These are phyloP conservation scores for Trypethelium eluteriae DNA, from an alignment of 495 filamentous ascomycete species.

Conservation along the genomic window DNA sequence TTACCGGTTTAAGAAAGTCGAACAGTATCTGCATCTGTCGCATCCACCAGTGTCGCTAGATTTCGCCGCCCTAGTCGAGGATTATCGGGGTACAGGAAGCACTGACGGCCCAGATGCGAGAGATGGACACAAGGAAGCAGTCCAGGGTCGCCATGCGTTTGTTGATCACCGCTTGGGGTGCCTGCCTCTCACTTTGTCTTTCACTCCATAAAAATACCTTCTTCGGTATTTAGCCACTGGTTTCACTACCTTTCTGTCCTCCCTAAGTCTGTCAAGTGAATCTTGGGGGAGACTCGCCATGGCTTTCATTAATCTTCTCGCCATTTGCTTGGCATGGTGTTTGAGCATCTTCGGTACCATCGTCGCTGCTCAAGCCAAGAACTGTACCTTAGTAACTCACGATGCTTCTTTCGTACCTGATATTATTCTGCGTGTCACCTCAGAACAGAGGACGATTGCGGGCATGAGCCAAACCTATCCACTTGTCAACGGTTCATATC, in stretches of 20 bases:
- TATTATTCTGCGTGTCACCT: slow-evolving; percentile 42
- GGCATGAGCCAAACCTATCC: slow-evolving; percentile 41
- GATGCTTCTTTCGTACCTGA: slow-evolving; percentile 44
- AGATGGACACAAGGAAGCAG: background rate
- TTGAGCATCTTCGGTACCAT: background rate
- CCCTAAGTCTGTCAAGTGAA: background rate
- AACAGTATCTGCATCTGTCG: background rate
- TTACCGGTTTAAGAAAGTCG: background rate
- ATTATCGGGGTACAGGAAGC: slow-evolving; percentile 2
- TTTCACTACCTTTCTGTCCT: background rate
- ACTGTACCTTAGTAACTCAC: slow-evolving; percentile 25
- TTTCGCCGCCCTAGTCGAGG: too few relatives aligned
- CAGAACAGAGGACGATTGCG: slow-evolving; percentile 35
- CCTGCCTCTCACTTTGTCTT: background rate
- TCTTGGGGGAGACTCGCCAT: background rate
- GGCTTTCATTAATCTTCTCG: background rate
- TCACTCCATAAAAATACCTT: background rate
- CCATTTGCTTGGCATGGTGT: background rate
- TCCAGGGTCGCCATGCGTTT: too few relatives aligned
- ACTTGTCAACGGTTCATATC: slow-evolving; percentile 48
- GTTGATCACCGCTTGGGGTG: background rate
- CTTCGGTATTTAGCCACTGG: background rate
- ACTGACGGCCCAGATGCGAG: background rate
- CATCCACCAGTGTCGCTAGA: too few relatives aligned
- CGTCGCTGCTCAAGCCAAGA: background rate